A percentile compares a stretch with the other conserved stretches of the same genome.
Evolutionary conservation across 2,329 filamentous ascomycete genomes (phyloP).

Genomic region (Penicillium digitatum): DNA sequence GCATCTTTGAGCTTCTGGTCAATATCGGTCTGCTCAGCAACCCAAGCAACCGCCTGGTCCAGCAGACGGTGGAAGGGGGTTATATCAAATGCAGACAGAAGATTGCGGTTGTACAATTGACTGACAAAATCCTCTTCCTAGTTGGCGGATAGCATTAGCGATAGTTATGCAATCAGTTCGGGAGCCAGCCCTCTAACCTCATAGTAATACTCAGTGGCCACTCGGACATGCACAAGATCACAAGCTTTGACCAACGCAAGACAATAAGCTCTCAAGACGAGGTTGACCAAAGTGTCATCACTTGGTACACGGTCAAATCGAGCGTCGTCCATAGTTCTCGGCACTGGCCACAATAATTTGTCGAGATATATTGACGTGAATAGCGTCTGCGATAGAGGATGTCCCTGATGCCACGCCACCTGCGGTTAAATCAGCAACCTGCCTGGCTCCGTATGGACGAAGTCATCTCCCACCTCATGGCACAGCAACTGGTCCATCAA

Average conservation of each 20-base stretch:
- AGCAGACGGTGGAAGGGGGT: slow-evolving; percentile 55
- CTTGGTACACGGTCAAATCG: slow-evolving; percentile 50
- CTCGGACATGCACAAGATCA: slow-evolving; percentile 69
- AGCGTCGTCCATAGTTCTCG: slow-evolving; percentile 61
- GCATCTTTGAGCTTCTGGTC: slow-evolving; percentile 48
- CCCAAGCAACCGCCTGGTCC: slow-evolving; percentile 51
- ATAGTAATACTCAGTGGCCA: slow-evolving; percentile 82
- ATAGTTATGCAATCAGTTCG: not conserved
- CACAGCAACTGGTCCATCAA: slow-evolving; percentile 92
- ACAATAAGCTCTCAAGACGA: slow-evolving; percentile 79
- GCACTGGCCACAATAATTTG: slow-evolving; percentile 68
- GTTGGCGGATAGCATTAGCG: slow-evolving; percentile 15
- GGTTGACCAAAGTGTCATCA: slow-evolving; percentile 51
- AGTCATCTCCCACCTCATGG: slow-evolving; percentile 62
- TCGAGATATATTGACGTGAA: slow-evolving; percentile 92
- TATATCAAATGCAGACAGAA: slow-evolving; percentile 63
- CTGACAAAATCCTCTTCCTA: slow-evolving; percentile 96
- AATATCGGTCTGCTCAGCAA: slow-evolving; percentile 42
- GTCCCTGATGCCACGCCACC: slow-evolving; percentile 97
- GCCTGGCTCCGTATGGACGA: not conserved
- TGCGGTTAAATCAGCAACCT: slow-evolving; percentile 36
- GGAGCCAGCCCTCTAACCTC: slow-evolving; percentile 56
- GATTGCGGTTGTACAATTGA: slow-evolving; percentile 76
- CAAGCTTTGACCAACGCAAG: slow-evolving; percentile 79
- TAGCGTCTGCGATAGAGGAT: slow-evolving; percentile 88